These are phyloP conservation scores for Tephrocybe sp. DNA, from an alignment of 768 basidiomycete species.

Conservation along the genomic window DNA sequence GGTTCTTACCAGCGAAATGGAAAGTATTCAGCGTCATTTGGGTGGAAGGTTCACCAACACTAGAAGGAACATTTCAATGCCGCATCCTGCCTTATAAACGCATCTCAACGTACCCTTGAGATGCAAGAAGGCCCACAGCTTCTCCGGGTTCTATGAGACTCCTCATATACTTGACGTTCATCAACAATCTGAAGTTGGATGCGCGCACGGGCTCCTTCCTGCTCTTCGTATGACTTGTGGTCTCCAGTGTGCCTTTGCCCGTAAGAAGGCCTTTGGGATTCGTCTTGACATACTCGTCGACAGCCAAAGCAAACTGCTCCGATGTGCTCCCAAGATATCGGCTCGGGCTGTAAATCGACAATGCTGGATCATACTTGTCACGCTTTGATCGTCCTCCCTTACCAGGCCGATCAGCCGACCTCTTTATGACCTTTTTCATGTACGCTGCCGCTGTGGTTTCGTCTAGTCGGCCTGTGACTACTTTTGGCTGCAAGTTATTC, in stretches of 20 bases:
- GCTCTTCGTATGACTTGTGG: constrained; percentile 30
- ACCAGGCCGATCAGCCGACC: constrained; percentile 43
- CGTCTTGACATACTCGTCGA: constrained; percentile 74
- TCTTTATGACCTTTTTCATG: constrained; percentile 91
- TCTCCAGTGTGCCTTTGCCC: constrained; percentile 31
- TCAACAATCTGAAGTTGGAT: constrained; percentile 72
- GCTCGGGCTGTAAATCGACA: constrained; percentile 76
- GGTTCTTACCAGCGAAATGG: constrained; percentile 84
- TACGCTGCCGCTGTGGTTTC: constrained; percentile 64
- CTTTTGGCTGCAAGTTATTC: constrained; percentile 63
- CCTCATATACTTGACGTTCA: constrained; percentile 91
- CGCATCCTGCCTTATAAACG: no score
- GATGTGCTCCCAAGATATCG: constrained; percentile 87
- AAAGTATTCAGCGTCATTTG: constrained; percentile 99
- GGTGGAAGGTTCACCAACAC: constrained; percentile 97
- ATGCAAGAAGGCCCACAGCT: constrained; percentile 95
- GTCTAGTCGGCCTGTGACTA: constrained; percentile 57
- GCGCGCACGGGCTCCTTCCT: constrained; percentile 45
- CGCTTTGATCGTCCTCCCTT: constrained; percentile 46
- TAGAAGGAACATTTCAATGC: constrained; percentile 28
- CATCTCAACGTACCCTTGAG: constrained; percentile 75
- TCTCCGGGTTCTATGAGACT: constrained; percentile 96
- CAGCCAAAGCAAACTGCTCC: constrained; percentile 80
- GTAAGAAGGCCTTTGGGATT: constrained; percentile 57
- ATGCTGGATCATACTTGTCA: constrained; percentile 64